phyloP scores from a whole-genome alignment of 2,329 filamentous ascomycete species.

The Berkeleyomyces rouxiae region DNA sequence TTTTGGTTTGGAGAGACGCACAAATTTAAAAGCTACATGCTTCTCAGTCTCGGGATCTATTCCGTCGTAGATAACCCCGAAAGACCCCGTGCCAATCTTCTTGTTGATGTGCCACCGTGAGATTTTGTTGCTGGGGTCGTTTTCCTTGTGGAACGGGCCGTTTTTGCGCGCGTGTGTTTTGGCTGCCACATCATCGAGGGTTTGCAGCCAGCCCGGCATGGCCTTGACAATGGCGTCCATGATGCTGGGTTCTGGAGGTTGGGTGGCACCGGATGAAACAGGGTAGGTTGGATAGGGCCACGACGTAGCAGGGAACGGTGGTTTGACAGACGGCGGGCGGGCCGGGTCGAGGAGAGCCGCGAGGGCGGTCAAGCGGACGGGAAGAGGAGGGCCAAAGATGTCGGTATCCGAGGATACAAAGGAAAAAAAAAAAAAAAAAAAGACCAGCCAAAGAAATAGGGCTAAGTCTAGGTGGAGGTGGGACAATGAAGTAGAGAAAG shows the following conservation, averaged over 20 bases:
- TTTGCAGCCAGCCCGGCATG: slow-evolving; percentile 4
- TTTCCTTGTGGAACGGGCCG: background rate
- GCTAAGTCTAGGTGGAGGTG: background rate
- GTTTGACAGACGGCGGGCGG: too few species aligned
- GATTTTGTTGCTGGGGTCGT: background rate
- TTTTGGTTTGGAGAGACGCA: background rate
- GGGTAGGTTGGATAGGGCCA: background rate
- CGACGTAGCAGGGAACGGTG: background rate
- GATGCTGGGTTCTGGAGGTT: background rate
- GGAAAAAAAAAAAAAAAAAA: too few species aligned
- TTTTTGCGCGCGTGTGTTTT: background rate
- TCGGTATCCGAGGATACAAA: too few species aligned
- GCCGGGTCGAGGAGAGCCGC: too few species aligned
- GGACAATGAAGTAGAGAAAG: background rate
- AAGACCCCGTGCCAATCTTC: slow-evolving; percentile 11
- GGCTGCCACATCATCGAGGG: slow-evolving; percentile 2
- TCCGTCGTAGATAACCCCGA: slow-evolving; percentile 12
- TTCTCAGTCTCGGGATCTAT: background rate
- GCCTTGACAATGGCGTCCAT: slow-evolving; percentile 5
- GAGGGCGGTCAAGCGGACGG: too few species aligned
- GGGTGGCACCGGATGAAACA: background rate
- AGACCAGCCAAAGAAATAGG: background rate
- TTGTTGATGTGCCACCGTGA: background rate
- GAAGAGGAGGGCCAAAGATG: too few species aligned
- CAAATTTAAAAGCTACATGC: slow-evolving; percentile 11